These are phyloP conservation scores for Phycomyces blakesleeanus DNA, from an alignment of 192 early-diverging fungal species.

Conservation along the genomic window DNA sequence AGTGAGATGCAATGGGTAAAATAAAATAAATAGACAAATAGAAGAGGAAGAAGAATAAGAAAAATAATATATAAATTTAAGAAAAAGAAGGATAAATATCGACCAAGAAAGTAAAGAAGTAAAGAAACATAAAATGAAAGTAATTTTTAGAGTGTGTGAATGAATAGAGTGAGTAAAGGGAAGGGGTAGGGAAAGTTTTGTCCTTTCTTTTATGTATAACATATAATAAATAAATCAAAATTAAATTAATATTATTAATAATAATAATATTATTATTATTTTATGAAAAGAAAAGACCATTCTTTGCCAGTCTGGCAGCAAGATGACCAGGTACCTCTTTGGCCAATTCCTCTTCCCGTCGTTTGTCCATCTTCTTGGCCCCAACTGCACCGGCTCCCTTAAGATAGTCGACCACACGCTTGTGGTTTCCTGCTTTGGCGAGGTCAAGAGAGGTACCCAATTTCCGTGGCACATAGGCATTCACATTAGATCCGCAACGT, in stretches of 20 bases:
- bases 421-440: constrained; percentile 22
- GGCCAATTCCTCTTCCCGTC: constrained; percentile 21
- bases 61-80: neutral
- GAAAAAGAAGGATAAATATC: neutral
- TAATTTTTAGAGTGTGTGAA: too few species aligned
- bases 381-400: constrained; percentile 22
- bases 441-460: constrained; percentile 28
- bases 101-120: too few species aligned
- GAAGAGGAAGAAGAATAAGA: neutral
- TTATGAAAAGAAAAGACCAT: constrained; percentile 23
- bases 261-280: too few species aligned
- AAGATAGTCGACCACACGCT: constrained; percentile 21
- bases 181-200: too few species aligned
- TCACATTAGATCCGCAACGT: constrained; percentile 23
- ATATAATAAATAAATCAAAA: too few species aligned
- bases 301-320: constrained; percentile 22
- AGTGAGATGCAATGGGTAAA: neutral
- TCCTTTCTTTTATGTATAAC: too few species aligned
- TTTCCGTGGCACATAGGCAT: constrained; percentile 25
- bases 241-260: too few species aligned
- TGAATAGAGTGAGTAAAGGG: too few species aligned
- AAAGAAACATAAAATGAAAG: too few species aligned
- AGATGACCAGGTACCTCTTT: constrained; percentile 24
- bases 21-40: neutral
- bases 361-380: constrained; percentile 31